Percentiles rank a stretch among this genome's conserved stretches.
Evolutionary conservation across 140 eudicot species (phyloP).

Genomic region (Flaveria floridana): DNA sequence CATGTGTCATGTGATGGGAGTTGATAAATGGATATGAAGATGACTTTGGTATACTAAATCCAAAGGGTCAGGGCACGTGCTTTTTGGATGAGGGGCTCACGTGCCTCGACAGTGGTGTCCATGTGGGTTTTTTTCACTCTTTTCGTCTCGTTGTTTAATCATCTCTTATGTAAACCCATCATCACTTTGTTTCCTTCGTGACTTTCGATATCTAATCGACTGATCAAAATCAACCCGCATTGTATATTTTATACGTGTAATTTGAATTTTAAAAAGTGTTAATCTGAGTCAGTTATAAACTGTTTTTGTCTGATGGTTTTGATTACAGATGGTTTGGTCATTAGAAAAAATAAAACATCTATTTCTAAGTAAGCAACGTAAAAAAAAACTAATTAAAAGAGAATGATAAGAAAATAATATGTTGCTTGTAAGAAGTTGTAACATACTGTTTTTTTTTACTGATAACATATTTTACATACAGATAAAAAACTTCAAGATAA

Average conservation of each 20-base stretch:
- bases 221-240: neutral
- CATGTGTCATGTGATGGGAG: constrained; percentile 23
- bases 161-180: constrained; percentile 26
- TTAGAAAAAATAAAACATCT: too few relatives aligned
- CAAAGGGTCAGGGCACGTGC: constrained; percentile 35
- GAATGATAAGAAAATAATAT: too few relatives aligned
- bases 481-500: too few relatives aligned
- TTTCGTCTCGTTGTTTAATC: neutral
- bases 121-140: constrained; percentile 26
- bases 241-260: neutral
- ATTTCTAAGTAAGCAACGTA: too few relatives aligned
- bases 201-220: neutral
- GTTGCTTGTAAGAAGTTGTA: too few relatives aligned
- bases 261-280: neutral
- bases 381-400: too few relatives aligned
- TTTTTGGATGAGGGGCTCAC: constrained; percentile 33
- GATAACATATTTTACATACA: too few relatives aligned
- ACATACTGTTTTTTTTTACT: too few relatives aligned
- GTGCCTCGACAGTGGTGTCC: constrained; percentile 38
- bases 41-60: constrained; percentile 33
- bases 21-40: constrained; percentile 30
- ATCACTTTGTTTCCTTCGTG: constrained; percentile 23
- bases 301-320: too few relatives aligned
- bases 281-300: neutral
- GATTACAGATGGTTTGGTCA: too few relatives aligned